Conservation (phyloP, 345 rosid species). For the Eucalyptus decipiens region DNA sequence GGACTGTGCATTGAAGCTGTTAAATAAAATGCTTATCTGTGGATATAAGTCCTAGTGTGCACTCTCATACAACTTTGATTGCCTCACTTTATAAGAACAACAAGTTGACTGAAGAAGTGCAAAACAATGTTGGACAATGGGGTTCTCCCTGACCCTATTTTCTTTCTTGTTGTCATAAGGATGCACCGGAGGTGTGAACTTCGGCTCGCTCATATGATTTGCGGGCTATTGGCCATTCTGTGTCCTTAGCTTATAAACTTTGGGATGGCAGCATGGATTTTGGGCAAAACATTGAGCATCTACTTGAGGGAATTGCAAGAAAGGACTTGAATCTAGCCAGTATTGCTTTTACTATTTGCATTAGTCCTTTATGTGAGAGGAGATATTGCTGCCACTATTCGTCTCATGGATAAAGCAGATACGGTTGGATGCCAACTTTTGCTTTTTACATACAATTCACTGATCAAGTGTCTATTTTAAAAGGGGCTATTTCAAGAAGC, state of each 20-base stretch:
- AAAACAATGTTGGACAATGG: constrained; percentile 30
- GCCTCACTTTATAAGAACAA: constrained; percentile 37
- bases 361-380: constrained; percentile 43
- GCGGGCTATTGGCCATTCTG: constrained; percentile 30
- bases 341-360: constrained; percentile 33
- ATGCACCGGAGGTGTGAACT: constrained; percentile 42
- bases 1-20: constrained; percentile 33
- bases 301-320: constrained; percentile 31
- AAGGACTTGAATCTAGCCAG: constrained; percentile 23
- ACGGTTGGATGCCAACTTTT: constrained; percentile 35
- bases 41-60: constrained; percentile 28
- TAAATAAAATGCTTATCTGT: constrained; percentile 11
- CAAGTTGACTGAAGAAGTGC: constrained; percentile 20
- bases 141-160: constrained; percentile 53
- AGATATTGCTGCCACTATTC: constrained; percentile 18
- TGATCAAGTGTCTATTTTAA: constrained; percentile 37
- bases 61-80: constrained; percentile 46
- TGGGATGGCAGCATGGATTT: constrained; percentile 3
- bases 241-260: constrained; percentile 19
- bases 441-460: constrained; percentile 38
- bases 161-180: constrained; percentile 42
- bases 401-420: constrained; percentile 20
- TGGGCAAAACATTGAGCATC: constrained; percentile 23
- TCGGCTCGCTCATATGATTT: constrained; percentile 27
- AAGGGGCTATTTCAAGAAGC: constrained; percentile 26